Evolutionary conservation across 305 asterid species (phyloP).

Genomic region (Ruellia speciosa): DNA sequence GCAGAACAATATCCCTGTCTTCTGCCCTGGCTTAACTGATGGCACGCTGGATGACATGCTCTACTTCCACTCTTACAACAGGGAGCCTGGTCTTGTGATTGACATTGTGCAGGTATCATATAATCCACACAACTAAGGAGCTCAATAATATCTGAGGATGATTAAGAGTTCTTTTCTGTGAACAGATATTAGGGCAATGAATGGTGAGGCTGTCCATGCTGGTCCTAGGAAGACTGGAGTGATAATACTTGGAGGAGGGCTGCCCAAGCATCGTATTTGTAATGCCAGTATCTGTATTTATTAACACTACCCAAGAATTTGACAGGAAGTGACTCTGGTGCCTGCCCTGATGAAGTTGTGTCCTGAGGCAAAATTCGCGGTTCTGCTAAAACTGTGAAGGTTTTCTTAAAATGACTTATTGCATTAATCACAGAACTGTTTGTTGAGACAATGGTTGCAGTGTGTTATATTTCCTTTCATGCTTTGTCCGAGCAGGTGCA

Average conservation of each 20-base stretch:
- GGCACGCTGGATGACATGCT: constrained; percentile 94
- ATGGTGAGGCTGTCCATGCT: constrained; percentile 79
- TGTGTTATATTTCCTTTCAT: no score
- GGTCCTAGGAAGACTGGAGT: constrained; percentile 73
- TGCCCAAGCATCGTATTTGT: constrained; percentile 93
- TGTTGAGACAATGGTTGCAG: no score
- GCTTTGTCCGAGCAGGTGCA: constrained; percentile 42
- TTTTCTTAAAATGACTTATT: constrained; percentile 9
- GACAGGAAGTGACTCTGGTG: constrained; percentile 99
- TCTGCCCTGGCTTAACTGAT: constrained; percentile 84
- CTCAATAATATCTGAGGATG: background rate
- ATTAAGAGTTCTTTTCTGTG: constrained; percentile 2
- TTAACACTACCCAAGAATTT: constrained; percentile 89
- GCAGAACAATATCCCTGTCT: constrained; percentile 77
- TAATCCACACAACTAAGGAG: constrained; percentile 4
- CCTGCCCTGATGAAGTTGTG: constrained; percentile 90
- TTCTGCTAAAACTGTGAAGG: constrained; percentile 88
- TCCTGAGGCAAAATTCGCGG: constrained; percentile 95
- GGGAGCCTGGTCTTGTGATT: constrained; percentile 66
- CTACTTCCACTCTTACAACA: constrained; percentile 70
- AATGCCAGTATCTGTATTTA: constrained; percentile 82
- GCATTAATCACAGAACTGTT: no score
- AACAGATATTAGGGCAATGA: constrained; percentile 82
- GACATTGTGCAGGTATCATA: constrained; percentile 71
- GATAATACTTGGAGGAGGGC: constrained; percentile 89